Base-by-base conservation (phyloP, 1,284 basidiomycete species). In the Rhodofomes roseus region DNA sequence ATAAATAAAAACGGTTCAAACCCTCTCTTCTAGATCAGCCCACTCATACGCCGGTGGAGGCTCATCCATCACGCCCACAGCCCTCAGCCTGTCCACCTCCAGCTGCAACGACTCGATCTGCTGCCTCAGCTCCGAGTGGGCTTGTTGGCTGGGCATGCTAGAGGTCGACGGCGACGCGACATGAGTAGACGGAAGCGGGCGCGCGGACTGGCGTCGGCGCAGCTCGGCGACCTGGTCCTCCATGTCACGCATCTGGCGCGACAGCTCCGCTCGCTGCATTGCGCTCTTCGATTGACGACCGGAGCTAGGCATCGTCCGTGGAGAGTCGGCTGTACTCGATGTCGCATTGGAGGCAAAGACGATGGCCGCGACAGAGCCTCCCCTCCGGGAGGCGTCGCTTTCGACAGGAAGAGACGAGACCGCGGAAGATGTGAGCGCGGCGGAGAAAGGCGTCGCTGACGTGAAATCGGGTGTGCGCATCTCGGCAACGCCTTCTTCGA, bases 221-320 rank as follows among this genome's bases (percentile, higher is more conserved):
- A 57, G 37, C 34, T 50, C 46, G 6, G 46, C 56, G 29, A 57
- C 48, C n/a, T 57, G 56, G 18, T 25, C 29, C 48, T 57, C 56
- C 20, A 57, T 57, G 18, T 52, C 46, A 20, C 48, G 56, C 56
- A 57, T 52, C 29, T 57, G 56, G 4, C 46, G 41, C 11, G 56
- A 37, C n/a, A 51, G 43, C 43, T 56, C 55, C 23, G 43, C 41
- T n/a, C 41, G 55, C 29, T 43, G 56, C 36, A 57, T 40, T 20
- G 46, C 25, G 12, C 27, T 48, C 37, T 57, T 57, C 41, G 20
- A 20, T 20, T 20, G n/a, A 12, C 41, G 41, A 4, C 41, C 41
- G 7, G 41, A 20, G 22, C 22, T 44, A 4, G 22, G 41, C 41
- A 7, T 7, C 12, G 18, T 23, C 7, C 9, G 41, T 23, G n/a